Percentiles rank a stretch among this genome's conserved stretches.
Conservation (phyloP, 2,329 filamentous ascomycete species). For the Hypomyces perniciosus region DNA sequence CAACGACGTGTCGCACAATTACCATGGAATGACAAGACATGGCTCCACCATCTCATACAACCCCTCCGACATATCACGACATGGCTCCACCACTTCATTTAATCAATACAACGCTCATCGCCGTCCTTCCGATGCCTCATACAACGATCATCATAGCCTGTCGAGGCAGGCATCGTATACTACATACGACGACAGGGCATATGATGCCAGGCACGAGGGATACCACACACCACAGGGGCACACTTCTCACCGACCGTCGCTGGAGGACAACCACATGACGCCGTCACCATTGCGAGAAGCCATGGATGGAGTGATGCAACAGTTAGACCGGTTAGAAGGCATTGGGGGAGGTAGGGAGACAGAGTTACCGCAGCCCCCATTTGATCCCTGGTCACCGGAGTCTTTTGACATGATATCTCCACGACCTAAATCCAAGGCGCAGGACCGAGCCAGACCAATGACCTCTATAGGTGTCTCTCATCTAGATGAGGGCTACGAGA, state of each 20-base stretch:
- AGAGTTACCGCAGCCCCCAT: conserved; percentile 50
- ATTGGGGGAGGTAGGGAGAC: conserved; percentile 47
- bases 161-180: conserved; percentile 35
- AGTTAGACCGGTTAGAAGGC: conserved; percentile 69
- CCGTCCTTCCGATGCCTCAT: conserved; percentile 21
- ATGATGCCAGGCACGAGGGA: conserved; percentile 12
- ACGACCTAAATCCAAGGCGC: conserved; percentile 21
- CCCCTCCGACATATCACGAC: conserved; percentile 26
- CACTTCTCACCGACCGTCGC: conserved; percentile 64
- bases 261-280: conserved; percentile 62
- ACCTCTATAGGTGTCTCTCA: conserved; percentile 67
- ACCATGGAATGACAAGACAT: conserved; percentile 22
- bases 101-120: conserved; percentile 12
- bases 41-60: conserved; percentile 29
- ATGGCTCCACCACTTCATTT: conserved; percentile 31
- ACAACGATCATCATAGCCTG: conserved; percentile 21
- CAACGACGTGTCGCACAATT: conserved; percentile 8
- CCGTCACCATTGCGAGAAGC: conserved; percentile 89
- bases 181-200: conserved; percentile 34
- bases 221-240: conserved; percentile 50
- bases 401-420: conserved; percentile 59
- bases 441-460: conserved; percentile 44
- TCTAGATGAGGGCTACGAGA: conserved; percentile 56
- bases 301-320: conserved; percentile 98
- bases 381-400: conserved; percentile 86